phyloP scores from a whole-genome alignment of 2,329 filamentous ascomycete genomes.

The Ilyonectria sp. region DNA sequence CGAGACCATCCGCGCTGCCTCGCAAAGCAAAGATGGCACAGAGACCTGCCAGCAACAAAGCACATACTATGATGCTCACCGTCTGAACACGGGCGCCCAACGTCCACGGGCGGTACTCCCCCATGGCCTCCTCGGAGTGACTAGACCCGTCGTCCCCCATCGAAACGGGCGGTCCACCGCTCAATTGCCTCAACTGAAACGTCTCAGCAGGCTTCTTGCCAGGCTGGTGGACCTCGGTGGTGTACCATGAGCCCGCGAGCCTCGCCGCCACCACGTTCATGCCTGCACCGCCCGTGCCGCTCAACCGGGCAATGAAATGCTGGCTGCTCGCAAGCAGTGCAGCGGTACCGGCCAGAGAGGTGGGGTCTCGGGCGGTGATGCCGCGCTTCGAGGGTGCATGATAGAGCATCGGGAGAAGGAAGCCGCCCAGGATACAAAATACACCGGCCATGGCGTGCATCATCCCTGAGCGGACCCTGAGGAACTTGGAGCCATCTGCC shows the following conservation, averaged over 20 bases:
- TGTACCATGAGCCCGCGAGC: slow-evolving; percentile 49
- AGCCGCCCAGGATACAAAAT: slow-evolving; percentile 40
- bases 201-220: slow-evolving; percentile 41
- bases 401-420: slow-evolving; percentile 47
- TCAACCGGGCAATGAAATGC: slow-evolving; percentile 42
- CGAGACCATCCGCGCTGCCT: slow-evolving; percentile 39
- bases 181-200: slow-evolving; percentile 47
- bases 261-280: slow-evolving; percentile 43
- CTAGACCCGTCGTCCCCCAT: slow-evolving; percentile 30
- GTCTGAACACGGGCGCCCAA: slow-evolving; percentile 34
- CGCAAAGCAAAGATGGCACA: slow-evolving; percentile 42
- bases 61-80: slow-evolving; percentile 33
- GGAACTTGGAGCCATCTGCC: slow-evolving; percentile 36
- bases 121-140: slow-evolving; percentile 31
- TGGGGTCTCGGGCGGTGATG: slow-evolving; percentile 49
- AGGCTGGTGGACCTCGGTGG: slow-evolving; percentile 43
- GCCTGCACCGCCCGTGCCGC: slow-evolving; percentile 42
- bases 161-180: slow-evolving; percentile 35
- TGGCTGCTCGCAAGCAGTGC: slow-evolving; percentile 45
- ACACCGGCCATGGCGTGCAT: slow-evolving; percentile 45
- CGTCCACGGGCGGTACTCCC: slow-evolving; percentile 47
- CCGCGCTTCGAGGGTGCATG: slow-evolving; percentile 45
- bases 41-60: slow-evolving; percentile 38
- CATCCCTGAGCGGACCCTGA: slow-evolving; percentile 39
- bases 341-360: slow-evolving; percentile 47